Percentiles rank a stretch among this genome's conserved stretches.
Conservation (phyloP, 2,329 filamentous ascomycete species). For the Colletotrichum orchidophilum region DNA sequence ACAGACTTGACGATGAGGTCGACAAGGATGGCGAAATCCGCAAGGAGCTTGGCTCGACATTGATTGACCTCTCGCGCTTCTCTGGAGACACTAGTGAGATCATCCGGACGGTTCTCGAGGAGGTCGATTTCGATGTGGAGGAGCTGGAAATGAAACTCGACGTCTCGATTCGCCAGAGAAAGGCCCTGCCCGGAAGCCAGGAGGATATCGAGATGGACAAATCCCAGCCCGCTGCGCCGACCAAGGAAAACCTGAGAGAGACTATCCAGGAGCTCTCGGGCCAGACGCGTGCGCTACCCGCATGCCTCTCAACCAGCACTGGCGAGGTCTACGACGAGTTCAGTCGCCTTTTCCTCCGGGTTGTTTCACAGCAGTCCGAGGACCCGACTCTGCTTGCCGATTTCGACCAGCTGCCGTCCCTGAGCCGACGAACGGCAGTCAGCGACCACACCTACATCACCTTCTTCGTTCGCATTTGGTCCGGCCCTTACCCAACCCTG, state of each 20-base stretch:
- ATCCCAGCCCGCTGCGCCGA: conserved; percentile 39
- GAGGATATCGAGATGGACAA: conserved; percentile 62
- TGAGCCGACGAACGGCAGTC: conserved; percentile 63
- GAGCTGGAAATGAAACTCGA: conserved; percentile 80
- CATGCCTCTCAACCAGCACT: conserved; percentile 62
- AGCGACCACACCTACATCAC: conserved; percentile 75
- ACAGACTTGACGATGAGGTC: conserved; percentile 64
- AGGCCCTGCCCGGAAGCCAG: conserved; percentile 57
- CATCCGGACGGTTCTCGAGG: conserved; percentile 73
- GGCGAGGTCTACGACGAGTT: conserved; percentile 67
- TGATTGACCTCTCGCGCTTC: conserved; percentile 73
- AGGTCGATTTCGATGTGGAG: conserved; percentile 77
- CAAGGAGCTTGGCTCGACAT: conserved; percentile 70
- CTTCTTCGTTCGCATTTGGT: conserved; percentile 82
- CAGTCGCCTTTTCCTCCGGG: conserved; percentile 65
- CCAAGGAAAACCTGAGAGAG: conserved; percentile 49
- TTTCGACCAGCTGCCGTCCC: conserved; percentile 64
- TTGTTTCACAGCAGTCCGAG: conserved; percentile 56
- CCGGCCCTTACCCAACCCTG: conserved; percentile 73
- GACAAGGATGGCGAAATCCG: conserved; percentile 66
- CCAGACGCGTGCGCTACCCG: conserved; percentile 50
- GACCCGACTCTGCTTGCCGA: conserved; percentile 51
- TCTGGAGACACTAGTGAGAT: conserved; percentile 67
- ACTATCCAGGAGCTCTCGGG: conserved; percentile 50
- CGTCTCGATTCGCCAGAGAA: conserved; percentile 69